Evolutionary conservation across 2,329 filamentous ascomycete genomes (phyloP).

Genomic region (Penicillium frequentans): DNA sequence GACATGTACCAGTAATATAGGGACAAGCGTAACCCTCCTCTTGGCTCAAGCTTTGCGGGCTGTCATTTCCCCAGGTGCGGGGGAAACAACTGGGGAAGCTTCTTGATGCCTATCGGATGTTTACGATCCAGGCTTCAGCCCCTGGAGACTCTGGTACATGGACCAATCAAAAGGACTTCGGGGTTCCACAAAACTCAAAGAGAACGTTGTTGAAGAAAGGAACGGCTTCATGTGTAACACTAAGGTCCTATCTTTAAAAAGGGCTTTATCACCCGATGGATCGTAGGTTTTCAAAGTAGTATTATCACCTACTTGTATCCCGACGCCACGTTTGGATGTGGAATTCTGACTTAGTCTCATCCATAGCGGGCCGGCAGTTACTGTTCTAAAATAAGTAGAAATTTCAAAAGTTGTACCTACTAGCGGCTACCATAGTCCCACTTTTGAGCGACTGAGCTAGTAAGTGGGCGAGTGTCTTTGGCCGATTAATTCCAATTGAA

Average conservation of each 20-base stretch:
- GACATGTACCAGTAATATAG: neutral
- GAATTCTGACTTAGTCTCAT: too few species aligned
- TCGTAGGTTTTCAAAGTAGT: neutral
- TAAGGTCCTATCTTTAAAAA: neutral
- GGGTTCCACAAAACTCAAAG: neutral
- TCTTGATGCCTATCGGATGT: neutral
- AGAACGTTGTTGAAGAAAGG: neutral
- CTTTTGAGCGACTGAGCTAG: too few species aligned
- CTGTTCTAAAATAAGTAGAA: too few species aligned
- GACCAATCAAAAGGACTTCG: neutral
- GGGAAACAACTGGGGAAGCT: neutral
- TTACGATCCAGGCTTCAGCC: neutral
- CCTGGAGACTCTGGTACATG: neutral
- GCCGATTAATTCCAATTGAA: too few species aligned
- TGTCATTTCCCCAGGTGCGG: neutral
- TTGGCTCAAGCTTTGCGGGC: neutral
- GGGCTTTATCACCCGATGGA: neutral
- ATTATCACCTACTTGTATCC: neutral
- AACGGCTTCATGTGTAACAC: neutral
- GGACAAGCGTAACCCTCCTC: neutral
- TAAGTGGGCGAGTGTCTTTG: too few species aligned
- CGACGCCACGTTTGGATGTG: neutral
- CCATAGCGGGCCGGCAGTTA: too few species aligned
- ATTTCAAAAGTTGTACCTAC: too few species aligned
- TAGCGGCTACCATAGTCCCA: too few species aligned